A percentile compares a stretch with the other conserved stretches of the same genome.
These are phyloP conservation scores for Alternaria viburni DNA, from an alignment of 2,329 filamentous ascomycete genomes.

Conservation along the genomic window DNA sequence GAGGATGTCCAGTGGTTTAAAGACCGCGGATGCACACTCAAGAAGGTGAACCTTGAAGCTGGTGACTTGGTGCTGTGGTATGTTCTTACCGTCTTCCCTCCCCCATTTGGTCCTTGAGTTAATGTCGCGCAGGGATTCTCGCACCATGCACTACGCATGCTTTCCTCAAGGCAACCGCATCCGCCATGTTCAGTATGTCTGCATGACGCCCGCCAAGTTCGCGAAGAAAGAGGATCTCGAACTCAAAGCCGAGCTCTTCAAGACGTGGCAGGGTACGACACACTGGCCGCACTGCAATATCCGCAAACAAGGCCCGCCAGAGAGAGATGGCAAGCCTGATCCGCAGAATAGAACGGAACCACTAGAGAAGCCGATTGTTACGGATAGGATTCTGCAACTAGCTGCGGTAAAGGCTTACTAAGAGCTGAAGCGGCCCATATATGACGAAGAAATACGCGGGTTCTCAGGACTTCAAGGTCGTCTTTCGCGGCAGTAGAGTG, in stretches of 20 bases:
- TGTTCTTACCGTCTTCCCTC: constrained; percentile 18
- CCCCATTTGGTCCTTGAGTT: constrained; percentile 51
- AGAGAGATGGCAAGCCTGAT: constrained; percentile 15
- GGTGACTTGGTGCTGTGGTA: constrained; percentile 46
- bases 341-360: constrained; percentile 24
- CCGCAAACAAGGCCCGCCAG: constrained; percentile 12
- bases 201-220: constrained; percentile 26
- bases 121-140: background rate
- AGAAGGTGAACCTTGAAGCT: constrained; percentile 52
- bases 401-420: constrained; percentile 3
- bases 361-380: constrained; percentile 24
- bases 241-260: constrained; percentile 23
- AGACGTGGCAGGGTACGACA: constrained; percentile 25
- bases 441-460: background rate
- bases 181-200: constrained; percentile 27
- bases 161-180: constrained; percentile 21
- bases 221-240: constrained; percentile 22
- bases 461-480: background rate
- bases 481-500: background rate
- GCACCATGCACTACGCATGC: constrained; percentile 53
- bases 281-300: constrained; percentile 36
- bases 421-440: background rate
- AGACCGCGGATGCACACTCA: constrained; percentile 46
- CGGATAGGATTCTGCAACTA: constrained; percentile 13
- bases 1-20: constrained; percentile 55